A percentile compares a stretch with the other conserved stretches of the same genome.
phyloP scores from a whole-genome alignment of 331 rosid genomes.

The Erythrophleum ivorense region DNA sequence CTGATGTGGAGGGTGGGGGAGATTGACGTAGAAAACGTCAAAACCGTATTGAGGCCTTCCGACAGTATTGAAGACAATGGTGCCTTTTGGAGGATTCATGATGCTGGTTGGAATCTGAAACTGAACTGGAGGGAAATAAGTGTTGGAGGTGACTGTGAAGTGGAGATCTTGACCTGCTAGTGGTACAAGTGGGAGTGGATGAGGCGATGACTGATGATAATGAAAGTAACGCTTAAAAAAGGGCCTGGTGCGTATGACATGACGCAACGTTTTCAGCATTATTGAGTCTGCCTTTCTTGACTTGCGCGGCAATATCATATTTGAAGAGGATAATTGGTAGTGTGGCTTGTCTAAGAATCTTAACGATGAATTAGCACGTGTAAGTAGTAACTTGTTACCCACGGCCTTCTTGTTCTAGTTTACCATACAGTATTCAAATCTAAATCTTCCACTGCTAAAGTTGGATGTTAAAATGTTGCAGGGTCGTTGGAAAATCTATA shows the following conservation, averaged over 20 bases:
- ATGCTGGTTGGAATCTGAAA: background rate
- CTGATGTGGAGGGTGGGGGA: conserved; percentile 18
- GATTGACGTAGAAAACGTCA: conserved; percentile 64
- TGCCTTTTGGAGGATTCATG: conserved; percentile 53
- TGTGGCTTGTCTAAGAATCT: background rate
- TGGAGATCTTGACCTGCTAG: background rate
- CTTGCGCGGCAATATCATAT: background rate
- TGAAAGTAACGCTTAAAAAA: background rate
- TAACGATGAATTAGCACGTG: background rate
- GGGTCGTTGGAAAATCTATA: background rate
- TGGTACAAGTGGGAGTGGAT: background rate
- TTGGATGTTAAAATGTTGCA: background rate
- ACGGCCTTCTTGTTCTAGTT: background rate
- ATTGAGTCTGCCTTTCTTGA: background rate
- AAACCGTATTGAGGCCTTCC: conserved; percentile 76
- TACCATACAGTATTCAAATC: background rate
- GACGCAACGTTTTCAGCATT: conserved; percentile 16
- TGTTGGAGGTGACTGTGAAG: background rate
- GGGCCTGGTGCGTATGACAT: background rate
- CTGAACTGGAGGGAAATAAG: background rate
- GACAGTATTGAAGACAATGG: conserved; percentile 64
- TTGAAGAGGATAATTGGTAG: background rate
- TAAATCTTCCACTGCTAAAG: background rate
- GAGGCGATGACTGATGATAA: background rate
- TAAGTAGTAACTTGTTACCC: background rate